Evolutionary conservation across 139 green algal species (phyloP).

Genomic region (Picocystis salinarum): DNA sequence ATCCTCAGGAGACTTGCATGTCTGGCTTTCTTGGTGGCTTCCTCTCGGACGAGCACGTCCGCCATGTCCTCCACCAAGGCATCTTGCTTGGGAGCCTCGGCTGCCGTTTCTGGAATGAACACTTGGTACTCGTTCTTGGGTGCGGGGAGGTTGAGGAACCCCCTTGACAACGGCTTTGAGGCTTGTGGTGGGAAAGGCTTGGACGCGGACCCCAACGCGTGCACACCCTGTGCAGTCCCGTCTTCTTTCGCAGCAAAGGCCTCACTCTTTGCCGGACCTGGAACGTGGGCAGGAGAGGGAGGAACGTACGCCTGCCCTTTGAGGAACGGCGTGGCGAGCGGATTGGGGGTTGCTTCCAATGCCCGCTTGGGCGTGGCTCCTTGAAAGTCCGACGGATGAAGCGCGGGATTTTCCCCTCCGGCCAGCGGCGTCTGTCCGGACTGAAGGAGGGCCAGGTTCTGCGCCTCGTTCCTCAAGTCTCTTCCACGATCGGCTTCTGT

Average conservation of each 20-base stretch:
- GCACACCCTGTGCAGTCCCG: conserved; percentile 21
- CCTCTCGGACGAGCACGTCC: too few species aligned
- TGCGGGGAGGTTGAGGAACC: conserved; percentile 48
- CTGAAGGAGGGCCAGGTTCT: conserved; percentile 52
- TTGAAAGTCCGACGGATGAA: conserved; percentile 47
- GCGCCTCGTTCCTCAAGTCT: conserved; percentile 68
- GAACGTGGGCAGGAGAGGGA: too few species aligned
- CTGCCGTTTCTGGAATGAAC: too few species aligned
- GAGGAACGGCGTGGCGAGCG: conserved; percentile 14
- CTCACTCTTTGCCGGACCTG: background rate
- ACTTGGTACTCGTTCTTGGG: conserved; percentile 76
- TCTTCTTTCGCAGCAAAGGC: conserved; percentile 8
- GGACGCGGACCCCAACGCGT: too few species aligned
- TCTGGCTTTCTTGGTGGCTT: too few species aligned
- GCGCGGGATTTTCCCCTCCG: conserved; percentile 63
- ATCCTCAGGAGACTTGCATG: too few species aligned
- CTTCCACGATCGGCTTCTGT: conserved; percentile 15
- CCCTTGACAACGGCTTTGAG: conserved; percentile 39
- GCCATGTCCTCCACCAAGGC: too few species aligned
- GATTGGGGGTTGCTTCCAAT: conserved; percentile 39
- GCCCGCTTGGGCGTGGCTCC: conserved; percentile 38
- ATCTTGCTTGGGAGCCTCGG: too few species aligned
- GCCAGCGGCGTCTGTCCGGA: conserved; percentile 67
- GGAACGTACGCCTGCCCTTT: background rate
- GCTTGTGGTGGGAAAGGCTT: too few species aligned